Base-by-base conservation (phyloP, 192 early-diverging fungal species). In the Geranomyces variabilis region DNA sequence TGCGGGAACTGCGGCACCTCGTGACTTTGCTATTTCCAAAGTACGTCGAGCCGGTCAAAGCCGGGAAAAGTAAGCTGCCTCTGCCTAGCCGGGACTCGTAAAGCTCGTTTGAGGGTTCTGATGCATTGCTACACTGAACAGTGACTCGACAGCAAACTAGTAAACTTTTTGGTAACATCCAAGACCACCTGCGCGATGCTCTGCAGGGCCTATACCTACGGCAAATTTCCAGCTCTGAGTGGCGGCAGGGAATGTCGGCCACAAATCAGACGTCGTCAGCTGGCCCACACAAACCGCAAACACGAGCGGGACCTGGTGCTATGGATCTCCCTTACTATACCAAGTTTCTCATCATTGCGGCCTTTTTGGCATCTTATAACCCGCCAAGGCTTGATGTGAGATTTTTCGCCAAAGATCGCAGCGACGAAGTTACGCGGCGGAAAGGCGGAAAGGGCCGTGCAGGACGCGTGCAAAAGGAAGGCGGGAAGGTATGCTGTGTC, bases 331-430 rank as follows among this genome's bases (percentile, higher is more conserved):
- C 96, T 0, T 90, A 93, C 76, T 93, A 90, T 66, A 92, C 94
- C 59, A 94, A 94, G 67, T 96, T 92, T 66, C 81, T 99, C 19
- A 78, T 98, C 8, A 89, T 99, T 29, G 91, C 97, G 0, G 84
- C 92, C 5, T 99, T 90, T 72, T 57, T 99, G 63, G 97, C 96
- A 0, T 96, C 93, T 0, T 98, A 96, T 75, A 99, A 99, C 66
- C 96, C 97, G 17, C 81, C 90, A 13, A 72, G 88, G 17, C 79
- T 94, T 36, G 97, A 99, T 76, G 79, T 89, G 21, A 85, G 93
- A 19, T 96, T 92, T 66, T 99, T 99, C 88, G 75, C 93, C 19
- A 76, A 82, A 71, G 84, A 68, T 65, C 82, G 48, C 66, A 79
- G 61, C 64, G 70, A 31, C 43, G 76, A 68, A 81, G 86, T 75